Evolutionary conservation across 345 rosid genomes (phyloP).

Genomic region (Jatropha curcas): DNA sequence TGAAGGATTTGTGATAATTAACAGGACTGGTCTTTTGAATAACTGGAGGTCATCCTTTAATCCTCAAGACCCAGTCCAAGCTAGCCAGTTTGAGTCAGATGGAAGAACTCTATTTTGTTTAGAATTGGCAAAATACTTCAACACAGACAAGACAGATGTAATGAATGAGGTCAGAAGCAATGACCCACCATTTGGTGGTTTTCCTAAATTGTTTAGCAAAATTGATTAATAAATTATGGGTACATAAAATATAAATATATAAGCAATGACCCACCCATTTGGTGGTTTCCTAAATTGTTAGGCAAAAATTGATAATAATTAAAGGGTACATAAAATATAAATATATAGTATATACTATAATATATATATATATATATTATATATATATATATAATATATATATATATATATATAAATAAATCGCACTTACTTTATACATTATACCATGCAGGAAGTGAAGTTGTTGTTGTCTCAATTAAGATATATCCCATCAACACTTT

Average conservation of each 20-base stretch:
- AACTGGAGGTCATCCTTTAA: constrained; percentile 87
- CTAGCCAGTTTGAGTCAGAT: constrained; percentile 71
- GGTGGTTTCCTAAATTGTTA: no score
- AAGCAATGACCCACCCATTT: no score
- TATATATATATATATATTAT: no score
- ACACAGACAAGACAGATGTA: constrained; percentile 36
- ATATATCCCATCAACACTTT: constrained; percentile 71
- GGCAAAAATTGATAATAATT: no score
- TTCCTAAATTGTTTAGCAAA: not conserved
- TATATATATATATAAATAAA: constrained; percentile 1
- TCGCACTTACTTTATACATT: constrained; percentile 11
- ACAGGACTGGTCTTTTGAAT: constrained; percentile 77
- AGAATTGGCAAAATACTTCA: constrained; percentile 81
- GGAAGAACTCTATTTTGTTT: constrained; percentile 81
- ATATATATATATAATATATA: no score
- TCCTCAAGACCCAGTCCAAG: constrained; percentile 74
- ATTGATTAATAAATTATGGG: constrained; percentile 1
- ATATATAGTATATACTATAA: no score
- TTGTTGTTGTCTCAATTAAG: constrained; percentile 54
- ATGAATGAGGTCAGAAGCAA: constrained; percentile 53
- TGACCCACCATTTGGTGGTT: constrained; percentile 15
- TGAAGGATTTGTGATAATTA: constrained; percentile 89
- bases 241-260: constrained; percentile 1
- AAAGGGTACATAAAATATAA: no score
- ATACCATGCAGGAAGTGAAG: constrained; percentile 62